phyloP scores from a whole-genome alignment of 805 yeast species.

The Ogataea ramenticola region DNA sequence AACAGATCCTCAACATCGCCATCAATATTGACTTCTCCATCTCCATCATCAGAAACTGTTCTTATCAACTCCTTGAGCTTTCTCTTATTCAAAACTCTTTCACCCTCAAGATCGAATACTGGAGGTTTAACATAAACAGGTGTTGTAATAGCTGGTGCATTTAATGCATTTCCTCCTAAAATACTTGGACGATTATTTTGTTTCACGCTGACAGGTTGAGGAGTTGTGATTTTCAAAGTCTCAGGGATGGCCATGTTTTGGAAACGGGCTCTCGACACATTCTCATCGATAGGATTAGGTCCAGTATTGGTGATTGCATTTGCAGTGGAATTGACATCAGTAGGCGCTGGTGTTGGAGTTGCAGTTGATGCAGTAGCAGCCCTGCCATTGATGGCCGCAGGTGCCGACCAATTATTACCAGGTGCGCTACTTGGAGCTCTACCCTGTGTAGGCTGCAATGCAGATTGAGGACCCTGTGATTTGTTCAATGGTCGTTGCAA shows the following conservation, averaged over 20 bases:
- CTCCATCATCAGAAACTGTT: constrained; percentile 80
- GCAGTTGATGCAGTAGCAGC: background rate
- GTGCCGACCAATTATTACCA: background rate
- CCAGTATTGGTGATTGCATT: constrained; percentile 3
- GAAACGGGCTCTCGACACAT: constrained; percentile 38
- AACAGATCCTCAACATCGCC: constrained; percentile 93
- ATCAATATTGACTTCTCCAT: constrained; percentile 82
- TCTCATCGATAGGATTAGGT: constrained; percentile 16
- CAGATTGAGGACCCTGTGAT: constrained; percentile 1
- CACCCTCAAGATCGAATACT: constrained; percentile 73
- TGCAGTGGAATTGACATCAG: constrained; percentile 5
- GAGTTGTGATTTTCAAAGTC: constrained; percentile 56
- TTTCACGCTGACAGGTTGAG: constrained; percentile 57
- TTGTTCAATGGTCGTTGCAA: constrained; percentile 1
- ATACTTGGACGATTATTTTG: constrained; percentile 70
- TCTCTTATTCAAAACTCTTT: constrained; percentile 80
- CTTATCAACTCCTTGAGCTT: constrained; percentile 83
- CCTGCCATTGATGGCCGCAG: background rate
- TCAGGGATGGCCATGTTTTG: constrained; percentile 71
- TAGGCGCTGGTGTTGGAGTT: constrained; percentile 5
- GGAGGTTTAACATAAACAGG: constrained; percentile 76
- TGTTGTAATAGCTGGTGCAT: constrained; percentile 62
- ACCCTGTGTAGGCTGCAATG: background rate
- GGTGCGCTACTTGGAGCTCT: background rate
- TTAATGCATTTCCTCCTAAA: constrained; percentile 74